Base-by-base conservation (phyloP, 106 monocot species). In the Narthecium ossifragum region DNA sequence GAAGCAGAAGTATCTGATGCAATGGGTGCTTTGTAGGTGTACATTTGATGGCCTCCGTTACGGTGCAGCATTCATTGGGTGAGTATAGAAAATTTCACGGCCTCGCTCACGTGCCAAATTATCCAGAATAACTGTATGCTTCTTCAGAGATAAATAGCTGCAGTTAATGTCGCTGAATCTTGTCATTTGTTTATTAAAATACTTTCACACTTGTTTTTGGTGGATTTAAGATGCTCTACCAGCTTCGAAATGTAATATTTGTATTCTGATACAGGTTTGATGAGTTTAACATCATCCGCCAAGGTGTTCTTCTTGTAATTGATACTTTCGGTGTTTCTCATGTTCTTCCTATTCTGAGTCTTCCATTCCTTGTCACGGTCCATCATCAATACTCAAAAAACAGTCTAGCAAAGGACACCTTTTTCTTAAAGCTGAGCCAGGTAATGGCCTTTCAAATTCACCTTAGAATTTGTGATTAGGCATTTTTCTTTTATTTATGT, bases 11-110 rank as follows among this genome's bases (percentile, higher is more conserved):
- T 17, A 43, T 1, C 43, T 17, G 4, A 17, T 43, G 43, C 11
- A 43, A 4, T 43, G 43, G 18, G 43, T 13, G 14, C 1, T 43
- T 13, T 43, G 29, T 65, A 93, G 93, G 88, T 93, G 93, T 75
- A 65, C 79, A 8, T 93, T 93, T 93, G 94, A 94, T 80, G 94
- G 94, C 25, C 85, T 94, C 21, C 81, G 90, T 3, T 94, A 80
- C 72, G 86, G 86, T 51, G 89, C 94, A 46, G 94, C 94, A 69
- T 94, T 94, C 78, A 73, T 86, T 71, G 94, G 94, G 93, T 89
- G 58, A 80, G 72, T 65, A 8, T 63, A 51, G 17, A 54, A n/a
- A 34, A 49, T 52, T 26, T 49, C 8, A 21, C n/a, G n/a, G n/a
- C n/a, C n/a, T n/a, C n/a, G n/a, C n/a, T n/a, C n/a, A n/a, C n/a